These are phyloP conservation scores for Magnolia kwangsiensis DNA, from an alignment of 164 flowering plant species.

Conservation along the genomic window DNA sequence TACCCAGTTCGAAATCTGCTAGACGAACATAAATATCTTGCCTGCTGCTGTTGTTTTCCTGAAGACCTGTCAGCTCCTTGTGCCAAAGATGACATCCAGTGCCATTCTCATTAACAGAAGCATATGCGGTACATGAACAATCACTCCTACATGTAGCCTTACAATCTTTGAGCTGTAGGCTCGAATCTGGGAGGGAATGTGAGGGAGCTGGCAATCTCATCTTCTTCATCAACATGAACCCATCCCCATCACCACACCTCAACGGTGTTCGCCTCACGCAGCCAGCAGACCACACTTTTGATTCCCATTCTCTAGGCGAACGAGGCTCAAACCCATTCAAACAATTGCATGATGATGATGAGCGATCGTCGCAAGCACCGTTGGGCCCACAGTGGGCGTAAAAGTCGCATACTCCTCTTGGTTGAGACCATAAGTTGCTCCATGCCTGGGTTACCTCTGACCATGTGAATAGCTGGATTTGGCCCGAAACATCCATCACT, in stretches of 20 bases:
- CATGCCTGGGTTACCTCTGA: neutral
- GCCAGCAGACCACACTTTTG: constrained; percentile 11
- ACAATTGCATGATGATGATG: constrained; percentile 25
- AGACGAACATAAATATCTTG: constrained; percentile 6
- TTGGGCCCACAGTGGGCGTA: neutral
- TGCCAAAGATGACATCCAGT: constrained; percentile 7
- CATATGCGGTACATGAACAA: constrained; percentile 11
- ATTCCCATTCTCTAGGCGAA: constrained; percentile 12
- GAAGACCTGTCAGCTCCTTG: neutral
- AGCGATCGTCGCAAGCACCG: neutral
- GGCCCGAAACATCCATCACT: constrained; percentile 1
- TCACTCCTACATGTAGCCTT: neutral
- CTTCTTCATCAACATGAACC: neutral
- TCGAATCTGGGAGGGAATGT: neutral
- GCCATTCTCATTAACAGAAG: neutral
- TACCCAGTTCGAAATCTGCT: constrained; percentile 2
- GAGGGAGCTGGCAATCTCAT: constrained; percentile 33
- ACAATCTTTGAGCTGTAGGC: neutral
- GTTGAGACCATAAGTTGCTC: neutral
- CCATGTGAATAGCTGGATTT: neutral
- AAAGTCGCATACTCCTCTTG: neutral
- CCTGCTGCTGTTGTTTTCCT: neutral
- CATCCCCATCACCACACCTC: constrained; percentile 2
- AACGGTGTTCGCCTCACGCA: constrained; percentile 6
- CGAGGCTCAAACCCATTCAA: constrained; percentile 37